These are phyloP conservation scores for Epichloe sibirici DNA, from an alignment of 2,329 filamentous ascomycete species.

Conservation along the genomic window DNA sequence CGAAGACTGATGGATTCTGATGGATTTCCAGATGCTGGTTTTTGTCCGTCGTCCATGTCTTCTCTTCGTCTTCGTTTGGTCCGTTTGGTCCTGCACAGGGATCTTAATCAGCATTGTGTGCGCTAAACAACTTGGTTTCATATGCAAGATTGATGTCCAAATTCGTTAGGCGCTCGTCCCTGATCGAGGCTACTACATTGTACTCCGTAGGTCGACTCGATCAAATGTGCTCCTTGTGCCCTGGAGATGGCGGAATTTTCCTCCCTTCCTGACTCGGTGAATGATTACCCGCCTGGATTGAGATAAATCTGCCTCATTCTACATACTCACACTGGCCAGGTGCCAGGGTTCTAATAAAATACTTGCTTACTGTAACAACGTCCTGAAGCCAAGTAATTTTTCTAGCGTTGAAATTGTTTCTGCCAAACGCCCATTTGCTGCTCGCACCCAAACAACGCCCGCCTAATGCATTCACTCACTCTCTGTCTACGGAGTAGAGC, in stretches of 20 bases:
- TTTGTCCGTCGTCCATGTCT: no score
- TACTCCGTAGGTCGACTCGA: background rate
- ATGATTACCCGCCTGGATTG: background rate
- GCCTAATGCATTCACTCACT: no score
- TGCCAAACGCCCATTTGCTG: no score
- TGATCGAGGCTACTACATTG: background rate
- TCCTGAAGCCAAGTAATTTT: no score
- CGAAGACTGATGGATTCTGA: background rate
- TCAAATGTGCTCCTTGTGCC: background rate
- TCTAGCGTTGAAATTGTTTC: no score
- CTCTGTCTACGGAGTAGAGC: no score
- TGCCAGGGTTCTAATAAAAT: no score
- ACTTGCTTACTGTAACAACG: no score
- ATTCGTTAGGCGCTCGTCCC: background rate
- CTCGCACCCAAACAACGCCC: no score
- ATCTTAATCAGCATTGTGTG: background rate
- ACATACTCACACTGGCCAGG: no score
- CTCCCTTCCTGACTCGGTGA: background rate
- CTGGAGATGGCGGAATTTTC: background rate
- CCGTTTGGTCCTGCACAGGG: background rate
- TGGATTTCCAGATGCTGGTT: no score
- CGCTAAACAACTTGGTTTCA: conserved; percentile 4
- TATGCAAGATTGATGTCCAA: conserved; percentile 1
- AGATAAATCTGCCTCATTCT: no score
- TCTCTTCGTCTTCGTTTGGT: background rate